Base-by-base conservation (phyloP, 2,329 filamentous ascomycete genomes). In the Alternaria viburni region DNA sequence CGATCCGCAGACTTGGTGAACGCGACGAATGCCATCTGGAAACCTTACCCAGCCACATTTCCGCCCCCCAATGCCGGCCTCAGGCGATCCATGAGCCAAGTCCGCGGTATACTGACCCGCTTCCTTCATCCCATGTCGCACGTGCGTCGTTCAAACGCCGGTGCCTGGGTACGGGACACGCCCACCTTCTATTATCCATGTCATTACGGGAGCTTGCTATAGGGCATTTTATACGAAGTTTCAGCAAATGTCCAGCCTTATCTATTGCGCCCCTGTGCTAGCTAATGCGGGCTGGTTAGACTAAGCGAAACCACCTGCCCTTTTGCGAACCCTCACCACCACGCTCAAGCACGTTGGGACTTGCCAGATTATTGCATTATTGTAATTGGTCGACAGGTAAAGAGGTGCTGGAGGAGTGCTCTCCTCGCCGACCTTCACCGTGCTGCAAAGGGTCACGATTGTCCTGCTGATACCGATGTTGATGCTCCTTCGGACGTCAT, bases 251-350 rank as follows among this genome's bases (percentile, higher is more conserved):
- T 41, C 44, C 30, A 28, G 49, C 25, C 56, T 62, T 62, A 54
- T 59, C 59, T 54, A 45, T 49, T 7, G 7, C 8, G 28, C 55
- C 46, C 43, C 49, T 36, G 13, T 23, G 15, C 52, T 25, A 25
- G 21, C 45, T 26, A 43, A 62, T 28, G 54, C 49, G 47, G 45
- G 23, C n/a, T 19, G 30, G 23, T 9, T 10, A 57, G 46, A 43
- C 49, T 49, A 44, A 36, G 55, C 59, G 30, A 59, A 41, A 15
- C 52, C 28, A 62, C 55, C 59, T 62, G 57, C 55, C 59, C 47
- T 25, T 59, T 54, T 46, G 49, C 55, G 55, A 59, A 32, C 13
- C 25, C 32, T 19, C 41, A 15, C 21, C 41, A 43, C 28, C 36
- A 32, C 47, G 52, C 10, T 13, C 23, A 32, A 15, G 45, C 47